phyloP scores from a whole-genome alignment of 2,329 filamentous ascomycete species.

The Fusarium abutilonis region DNA sequence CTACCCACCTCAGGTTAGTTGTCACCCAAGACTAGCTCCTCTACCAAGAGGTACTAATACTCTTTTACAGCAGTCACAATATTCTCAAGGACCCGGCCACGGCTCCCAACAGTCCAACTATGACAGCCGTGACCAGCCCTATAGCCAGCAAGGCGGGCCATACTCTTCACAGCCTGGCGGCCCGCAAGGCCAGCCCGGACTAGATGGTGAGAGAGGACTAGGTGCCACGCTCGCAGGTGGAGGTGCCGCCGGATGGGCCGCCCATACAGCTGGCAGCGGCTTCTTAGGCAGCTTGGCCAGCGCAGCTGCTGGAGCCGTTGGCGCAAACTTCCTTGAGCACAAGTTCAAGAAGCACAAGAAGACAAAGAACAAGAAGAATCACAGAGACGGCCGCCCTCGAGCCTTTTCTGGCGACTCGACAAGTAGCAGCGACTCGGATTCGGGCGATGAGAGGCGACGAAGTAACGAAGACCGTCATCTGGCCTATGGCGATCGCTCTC shows the following conservation, averaged over 20 bases:
- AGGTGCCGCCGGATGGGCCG: constrained; percentile 60
- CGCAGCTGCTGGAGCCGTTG: constrained; percentile 60
- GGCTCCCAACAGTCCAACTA: constrained; percentile 33
- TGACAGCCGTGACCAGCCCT: constrained; percentile 25
- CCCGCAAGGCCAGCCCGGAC: constrained; percentile 35
- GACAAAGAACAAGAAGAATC: constrained; percentile 41
- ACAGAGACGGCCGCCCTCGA: constrained; percentile 36
- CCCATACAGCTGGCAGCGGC: constrained; percentile 62
- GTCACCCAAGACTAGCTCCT: no score
- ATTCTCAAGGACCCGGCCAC: constrained; percentile 31
- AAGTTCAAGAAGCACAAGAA: constrained; percentile 49
- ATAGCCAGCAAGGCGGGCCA: constrained; percentile 30
- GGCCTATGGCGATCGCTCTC: constrained; percentile 17
- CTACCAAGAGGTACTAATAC: neutral
- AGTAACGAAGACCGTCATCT: constrained; percentile 22
- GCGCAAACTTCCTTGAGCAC: constrained; percentile 59
- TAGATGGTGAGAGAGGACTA: constrained; percentile 58
- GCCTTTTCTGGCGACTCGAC: constrained; percentile 37
- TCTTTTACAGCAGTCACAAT: constrained; percentile 19
- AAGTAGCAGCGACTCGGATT: constrained; percentile 42
- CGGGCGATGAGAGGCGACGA: constrained; percentile 35
- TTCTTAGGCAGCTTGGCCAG: constrained; percentile 59
- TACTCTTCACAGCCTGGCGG: constrained; percentile 8
- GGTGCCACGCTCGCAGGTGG: constrained; percentile 61
- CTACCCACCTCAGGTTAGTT: constrained; percentile 34